Conservation (phyloP, 2,329 filamentous ascomycete species). For the Monilinia fructicola region DNA sequence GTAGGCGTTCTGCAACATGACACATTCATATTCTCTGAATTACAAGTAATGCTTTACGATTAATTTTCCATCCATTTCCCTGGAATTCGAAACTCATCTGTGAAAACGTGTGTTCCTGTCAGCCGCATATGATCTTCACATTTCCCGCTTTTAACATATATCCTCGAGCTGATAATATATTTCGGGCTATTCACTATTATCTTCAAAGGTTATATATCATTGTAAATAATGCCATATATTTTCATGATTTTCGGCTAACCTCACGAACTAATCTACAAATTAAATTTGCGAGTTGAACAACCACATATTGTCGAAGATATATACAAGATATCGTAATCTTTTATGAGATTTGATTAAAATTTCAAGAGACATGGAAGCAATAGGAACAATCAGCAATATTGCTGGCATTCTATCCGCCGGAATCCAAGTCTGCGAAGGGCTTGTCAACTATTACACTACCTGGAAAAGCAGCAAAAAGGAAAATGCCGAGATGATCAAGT, state of each 20-base stretch:
- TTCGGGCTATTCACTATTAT: neutral
- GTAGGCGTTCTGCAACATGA: neutral
- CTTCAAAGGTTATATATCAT: neutral
- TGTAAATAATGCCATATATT: neutral
- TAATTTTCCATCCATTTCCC: constrained; percentile 4
- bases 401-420: constrained; percentile 19
- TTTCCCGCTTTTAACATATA: neutral
- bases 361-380: constrained; percentile 7
- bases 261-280: neutral
- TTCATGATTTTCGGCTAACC: neutral
- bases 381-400: constrained; percentile 21
- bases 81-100: constrained; percentile 5
- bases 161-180: neutral
- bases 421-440: constrained; percentile 19
- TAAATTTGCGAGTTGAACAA: neutral
- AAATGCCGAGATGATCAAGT: constrained; percentile 14
- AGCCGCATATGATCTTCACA: neutral
- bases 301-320: neutral
- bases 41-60: neutral
- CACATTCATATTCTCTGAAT: neutral
- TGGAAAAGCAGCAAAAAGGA: constrained; percentile 22
- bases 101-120: neutral
- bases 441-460: constrained; percentile 20
- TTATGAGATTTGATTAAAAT: neutral
- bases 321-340: neutral